Evolutionary conservation across 345 rosid species (phyloP).

Genomic region (Xanthoceras sorbifolium): DNA sequence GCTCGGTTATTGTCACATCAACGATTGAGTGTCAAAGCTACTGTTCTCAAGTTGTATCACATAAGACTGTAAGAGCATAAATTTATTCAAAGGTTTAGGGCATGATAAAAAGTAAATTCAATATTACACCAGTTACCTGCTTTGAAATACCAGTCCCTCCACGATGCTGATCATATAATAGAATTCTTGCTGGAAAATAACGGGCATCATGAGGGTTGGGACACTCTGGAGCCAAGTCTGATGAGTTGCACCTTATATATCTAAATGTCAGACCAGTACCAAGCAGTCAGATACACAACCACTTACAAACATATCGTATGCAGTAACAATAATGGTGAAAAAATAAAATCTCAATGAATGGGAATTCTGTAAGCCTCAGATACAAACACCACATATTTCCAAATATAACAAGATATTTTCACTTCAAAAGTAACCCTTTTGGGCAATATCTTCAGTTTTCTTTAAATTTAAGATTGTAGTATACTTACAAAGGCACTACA

Average conservation of each 20-base stretch:
- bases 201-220: conserved; percentile 62
- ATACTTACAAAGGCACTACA: conserved; percentile 73
- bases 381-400: background rate
- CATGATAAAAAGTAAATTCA: background rate
- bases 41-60: background rate
- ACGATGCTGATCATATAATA: conserved; percentile 83
- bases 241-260: conserved; percentile 70
- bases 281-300: conserved; percentile 13
- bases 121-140: conserved; percentile 49
- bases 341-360: background rate
- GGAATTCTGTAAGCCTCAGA: background rate
- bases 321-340: background rate
- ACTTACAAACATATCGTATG: background rate
- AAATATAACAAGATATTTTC: background rate
- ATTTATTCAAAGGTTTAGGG: background rate
- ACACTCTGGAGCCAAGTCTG: conserved; percentile 95
- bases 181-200: conserved; percentile 69
- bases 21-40: background rate
- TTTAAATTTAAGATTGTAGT: conserved; percentile 2
- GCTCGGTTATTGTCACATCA: background rate
- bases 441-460: background rate
- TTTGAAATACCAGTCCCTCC: conserved; percentile 89
- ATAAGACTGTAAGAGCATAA: background rate
- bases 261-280: conserved; percentile 37
- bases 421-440: background rate